Conservation (phyloP, 192 early-diverging fungal species). For the Bifiguratus adelaidae region DNA sequence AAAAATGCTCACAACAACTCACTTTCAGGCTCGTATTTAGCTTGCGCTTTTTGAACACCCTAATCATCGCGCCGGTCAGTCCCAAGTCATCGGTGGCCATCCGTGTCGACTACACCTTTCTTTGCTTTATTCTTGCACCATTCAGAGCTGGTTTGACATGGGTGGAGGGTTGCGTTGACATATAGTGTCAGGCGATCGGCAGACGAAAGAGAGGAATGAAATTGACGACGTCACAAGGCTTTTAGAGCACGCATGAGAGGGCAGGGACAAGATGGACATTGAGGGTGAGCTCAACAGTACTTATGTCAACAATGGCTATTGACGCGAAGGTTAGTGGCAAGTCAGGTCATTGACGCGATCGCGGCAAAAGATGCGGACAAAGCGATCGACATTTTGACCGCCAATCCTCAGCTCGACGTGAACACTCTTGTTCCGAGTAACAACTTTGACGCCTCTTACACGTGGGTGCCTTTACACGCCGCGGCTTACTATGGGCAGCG, state of each 20-base stretch:
- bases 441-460: conserved; percentile 46
- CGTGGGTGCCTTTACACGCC: conserved; percentile 80
- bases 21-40: conserved; percentile 55
- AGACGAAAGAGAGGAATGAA: no score
- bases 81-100: not conserved
- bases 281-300: no score
- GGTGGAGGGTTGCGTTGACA: conserved; percentile 24
- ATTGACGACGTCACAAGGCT: no score
- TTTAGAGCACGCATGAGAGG: no score
- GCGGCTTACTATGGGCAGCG: conserved; percentile 71
- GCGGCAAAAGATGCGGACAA: not conserved
- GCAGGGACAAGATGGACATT: no score
- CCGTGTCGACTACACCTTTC: conserved; percentile 48
- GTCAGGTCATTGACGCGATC: no score
- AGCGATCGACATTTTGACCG: not conserved
- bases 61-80: conserved; percentile 12
- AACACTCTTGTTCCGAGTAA: conserved; percentile 14
- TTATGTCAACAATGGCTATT: no score
- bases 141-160: conserved; percentile 44
- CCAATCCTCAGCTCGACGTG: conserved; percentile 1
- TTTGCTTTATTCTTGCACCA: conserved; percentile 59
- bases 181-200: no score
- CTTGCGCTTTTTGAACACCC: conserved; percentile 55
- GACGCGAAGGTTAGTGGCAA: no score
- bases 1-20: conserved; percentile 6